Base-by-base conservation (phyloP, 192 early-diverging fungal genomes). In the Mortierella hygrophila region DNA sequence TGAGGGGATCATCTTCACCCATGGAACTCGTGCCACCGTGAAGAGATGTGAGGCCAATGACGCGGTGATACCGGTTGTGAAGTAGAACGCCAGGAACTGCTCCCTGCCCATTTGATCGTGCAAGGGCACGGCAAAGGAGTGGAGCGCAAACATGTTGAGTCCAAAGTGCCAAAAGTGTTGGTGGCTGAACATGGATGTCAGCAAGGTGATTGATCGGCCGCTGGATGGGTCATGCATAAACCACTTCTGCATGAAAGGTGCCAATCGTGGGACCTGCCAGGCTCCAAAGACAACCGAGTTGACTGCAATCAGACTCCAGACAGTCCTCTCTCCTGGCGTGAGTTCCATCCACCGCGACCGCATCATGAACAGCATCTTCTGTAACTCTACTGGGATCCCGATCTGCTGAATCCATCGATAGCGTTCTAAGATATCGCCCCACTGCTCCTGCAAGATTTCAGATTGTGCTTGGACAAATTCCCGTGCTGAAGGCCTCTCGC, bases 101-200 rank as follows among this genome's bases (percentile, higher is more conserved):
- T 95, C 93, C 42, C 82, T 86, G 15, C 94, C 93, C 75, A 96
- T 89, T 0, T 80, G 54, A 4, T 90, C 77, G 41, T 92, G 91
- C 16, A 93, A 72, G 2, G 88, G 44, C 0, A 83, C 70, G 9
- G 92, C 94, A 90, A 97, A 95, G 41, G 93, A 94, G 60, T 91
- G 89, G 47, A 97, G 83, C 26, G 92, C 97, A 71, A 97, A 81
- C 91, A 94, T 96, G 88, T 97, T 97, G 88, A 97, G 94, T 10
- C 80, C 83, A 72, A 97, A 91, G 83, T 97, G 97, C 90, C 93
- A 89, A 10, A 95, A 54, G 16, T 90, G 91, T 55, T 91, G 88
- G 70, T 98, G 97, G 35, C 93, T 95, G 78, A 98, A 97, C 35
- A 91, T 90, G 46, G 91, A 92, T 1, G 97, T 97, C 44, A 98